Conservation (phyloP, 192 early-diverging fungal genomes). For the Coemansia sp. region DNA sequence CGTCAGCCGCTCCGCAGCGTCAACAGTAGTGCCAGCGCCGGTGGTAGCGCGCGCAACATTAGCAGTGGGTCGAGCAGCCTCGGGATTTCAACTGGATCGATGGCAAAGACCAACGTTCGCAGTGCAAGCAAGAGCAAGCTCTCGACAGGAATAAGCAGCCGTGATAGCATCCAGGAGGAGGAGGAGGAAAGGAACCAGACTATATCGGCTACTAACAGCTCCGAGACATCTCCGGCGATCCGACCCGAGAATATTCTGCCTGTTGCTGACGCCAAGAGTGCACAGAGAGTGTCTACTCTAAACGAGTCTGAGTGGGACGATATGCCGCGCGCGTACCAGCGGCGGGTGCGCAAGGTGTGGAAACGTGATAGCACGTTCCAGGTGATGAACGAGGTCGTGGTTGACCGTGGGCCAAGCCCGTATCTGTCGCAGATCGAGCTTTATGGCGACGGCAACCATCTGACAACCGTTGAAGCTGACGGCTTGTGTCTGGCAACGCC, state of each 20-base stretch:
- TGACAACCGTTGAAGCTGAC: conserved; percentile 96
- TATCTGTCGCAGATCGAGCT: conserved; percentile 86
- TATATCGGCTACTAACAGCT: background rate
- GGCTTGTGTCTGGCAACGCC: conserved; percentile 93
- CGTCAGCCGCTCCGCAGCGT: background rate
- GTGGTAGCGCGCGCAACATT: background rate
- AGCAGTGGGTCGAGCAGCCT: conserved; percentile 1
- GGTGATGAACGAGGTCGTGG: conserved; percentile 92
- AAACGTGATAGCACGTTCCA: conserved; percentile 70
- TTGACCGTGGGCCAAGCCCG: conserved; percentile 91
- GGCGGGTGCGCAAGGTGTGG: conserved; percentile 48
- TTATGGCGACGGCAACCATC: conserved; percentile 81
- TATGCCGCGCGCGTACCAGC: conserved; percentile 54
- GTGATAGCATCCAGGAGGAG: conserved; percentile 1
- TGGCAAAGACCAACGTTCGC: background rate
- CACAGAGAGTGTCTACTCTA: conserved; percentile 2
- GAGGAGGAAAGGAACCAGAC: conserved; percentile 1
- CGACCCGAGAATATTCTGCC: background rate
- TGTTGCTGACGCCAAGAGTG: background rate
- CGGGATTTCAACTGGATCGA: too few relatives aligned
- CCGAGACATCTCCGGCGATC: background rate
- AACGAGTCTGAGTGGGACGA: conserved; percentile 50
- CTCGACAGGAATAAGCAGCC: background rate
- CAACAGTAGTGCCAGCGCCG: background rate
- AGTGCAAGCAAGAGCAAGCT: conserved; percentile 7